A percentile compares a stretch with the other conserved stretches of the same genome.
These are phyloP conservation scores for Phialophora chinensis DNA, from an alignment of 2,329 filamentous ascomycete genomes.

Conservation along the genomic window DNA sequence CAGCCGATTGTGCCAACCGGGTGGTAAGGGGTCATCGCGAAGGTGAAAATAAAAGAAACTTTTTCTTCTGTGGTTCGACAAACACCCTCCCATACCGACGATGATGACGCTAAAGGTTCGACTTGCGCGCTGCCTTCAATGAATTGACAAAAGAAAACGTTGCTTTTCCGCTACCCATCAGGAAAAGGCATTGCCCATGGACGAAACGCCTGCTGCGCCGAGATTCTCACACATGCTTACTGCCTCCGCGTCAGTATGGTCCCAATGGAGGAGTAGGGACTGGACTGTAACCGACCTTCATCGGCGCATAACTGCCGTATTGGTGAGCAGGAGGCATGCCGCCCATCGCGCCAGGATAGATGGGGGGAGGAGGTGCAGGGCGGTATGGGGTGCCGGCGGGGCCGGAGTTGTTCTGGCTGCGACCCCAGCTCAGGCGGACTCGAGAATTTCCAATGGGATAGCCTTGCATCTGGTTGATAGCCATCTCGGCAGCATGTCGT, in stretches of 20 bases:
- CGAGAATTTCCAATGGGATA: constrained; percentile 99
- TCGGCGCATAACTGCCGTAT: constrained; percentile 69
- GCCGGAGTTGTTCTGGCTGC: constrained; percentile 98
- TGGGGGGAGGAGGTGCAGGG: constrained; percentile 81
- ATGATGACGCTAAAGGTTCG: constrained; percentile 39
- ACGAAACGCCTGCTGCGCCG: constrained; percentile 36
- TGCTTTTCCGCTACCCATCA: constrained; percentile 29
- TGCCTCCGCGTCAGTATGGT: constrained; percentile 26
- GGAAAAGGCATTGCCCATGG: constrained; percentile 31
- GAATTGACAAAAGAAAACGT: constrained; percentile 36
- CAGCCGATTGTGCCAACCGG: constrained; percentile 33
- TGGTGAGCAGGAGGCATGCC: constrained; percentile 69
- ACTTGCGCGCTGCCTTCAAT: constrained; percentile 36
- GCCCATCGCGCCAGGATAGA: constrained; percentile 67
- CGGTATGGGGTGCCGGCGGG: constrained; percentile 95
- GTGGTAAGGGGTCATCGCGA: constrained; percentile 35
- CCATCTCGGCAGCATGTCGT: constrained; percentile 98
- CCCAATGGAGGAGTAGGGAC: constrained; percentile 34
- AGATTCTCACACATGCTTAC: constrained; percentile 24
- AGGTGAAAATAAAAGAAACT: constrained; percentile 36
- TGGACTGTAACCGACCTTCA: constrained; percentile 61
- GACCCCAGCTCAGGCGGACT: constrained; percentile 95
- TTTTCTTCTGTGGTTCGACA: constrained; percentile 31
- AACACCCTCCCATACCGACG: constrained; percentile 38
- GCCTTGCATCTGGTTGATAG: constrained; percentile 99